Percentiles rank a stretch among this genome's conserved stretches.
Conservation (phyloP, 306 rosid genomes). For the Albizia julibrissin region DNA sequence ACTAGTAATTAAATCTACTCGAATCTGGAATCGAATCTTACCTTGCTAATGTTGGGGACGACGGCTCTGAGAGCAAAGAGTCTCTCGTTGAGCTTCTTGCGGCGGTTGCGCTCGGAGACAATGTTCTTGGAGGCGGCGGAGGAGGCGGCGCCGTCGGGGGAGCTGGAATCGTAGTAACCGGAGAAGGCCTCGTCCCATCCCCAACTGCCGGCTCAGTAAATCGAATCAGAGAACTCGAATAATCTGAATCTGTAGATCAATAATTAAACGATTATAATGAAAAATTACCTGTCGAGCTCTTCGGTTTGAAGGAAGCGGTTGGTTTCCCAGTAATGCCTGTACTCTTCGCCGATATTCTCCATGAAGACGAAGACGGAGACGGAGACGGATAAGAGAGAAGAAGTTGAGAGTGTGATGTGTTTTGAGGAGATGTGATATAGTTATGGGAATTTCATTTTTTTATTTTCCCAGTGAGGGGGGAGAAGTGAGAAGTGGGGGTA, state of each 20-base stretch:
- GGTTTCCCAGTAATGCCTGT: slow-evolving; percentile 72
- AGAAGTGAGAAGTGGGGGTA: not conserved
- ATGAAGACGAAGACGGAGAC: slow-evolving; percentile 26
- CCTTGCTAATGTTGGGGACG: slow-evolving; percentile 98
- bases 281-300: slow-evolving; percentile 69
- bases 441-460: no score
- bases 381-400: not conserved
- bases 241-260: not conserved
- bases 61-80: slow-evolving; percentile 91
- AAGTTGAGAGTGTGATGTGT: not conserved
- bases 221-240: not conserved
- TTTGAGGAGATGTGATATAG: not conserved
- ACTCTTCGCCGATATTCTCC: slow-evolving; percentile 74
- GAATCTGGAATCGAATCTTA: not conserved
- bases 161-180: slow-evolving; percentile 82
- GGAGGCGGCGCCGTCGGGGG: slow-evolving; percentile 88
- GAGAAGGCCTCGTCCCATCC: slow-evolving; percentile 76
- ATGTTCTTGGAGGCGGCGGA: slow-evolving; percentile 88
- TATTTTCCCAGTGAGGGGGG: no score
- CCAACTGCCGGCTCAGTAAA: slow-evolving; percentile 52
- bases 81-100: slow-evolving; percentile 92
- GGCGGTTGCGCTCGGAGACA: slow-evolving; percentile 83
- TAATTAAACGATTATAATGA: not conserved
- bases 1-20: not conserved
- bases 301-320: slow-evolving; percentile 67